Base-by-base conservation (phyloP, 495 filamentous ascomycete species). In the Pseudomonodictys pantanalensis region DNA sequence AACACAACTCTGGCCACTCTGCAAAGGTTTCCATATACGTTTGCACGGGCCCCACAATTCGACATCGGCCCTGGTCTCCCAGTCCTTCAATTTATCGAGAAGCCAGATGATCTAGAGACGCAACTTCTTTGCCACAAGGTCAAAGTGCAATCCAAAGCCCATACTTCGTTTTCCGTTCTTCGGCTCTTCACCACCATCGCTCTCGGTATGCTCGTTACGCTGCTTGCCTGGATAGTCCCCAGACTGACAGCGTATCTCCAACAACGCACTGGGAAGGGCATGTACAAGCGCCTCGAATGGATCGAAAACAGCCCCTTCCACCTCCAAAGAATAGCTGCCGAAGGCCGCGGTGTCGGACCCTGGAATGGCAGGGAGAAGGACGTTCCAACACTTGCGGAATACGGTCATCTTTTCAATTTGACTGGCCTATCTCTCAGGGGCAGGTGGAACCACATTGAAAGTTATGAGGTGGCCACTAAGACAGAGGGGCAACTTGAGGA, bases 301-400 rank as follows among this genome's bases (percentile, higher is more conserved):
- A 47, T 41, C 2, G 45, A 56, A 39, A 51, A 20, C n/a, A 17
- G 9, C 12, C 26, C 0, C 1, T 56, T 68, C 15, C 65, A 68
- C 38, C 39, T 68, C 15, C 65, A 68, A 46, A 17, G 65, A 1
- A 56, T 68, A 26, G 65, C 60, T 2, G 59, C 44, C 10, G 60
- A 68, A 29, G 65, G 65, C 18, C 6, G 44, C 1, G 61, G 61
- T 0, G 42, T 68, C 25, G 60, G 60, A 15, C 49, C 59, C 0
- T 68, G 65, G 65, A 20, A 50, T 11, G 52, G 47, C 1, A 42
- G 22, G 18, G 63, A 66, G 17, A 15, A 48, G n/a, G 35, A 50
- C 41, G 60, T 67, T 4, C 64, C 64, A 0, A 26, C 11, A 20
- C 18, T 56, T 25, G 24, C 8, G 50, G 44, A 54, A 11, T 24